phyloP scores from a whole-genome alignment of 768 basidiomycete genomes.

The Lepiota venenata region DNA sequence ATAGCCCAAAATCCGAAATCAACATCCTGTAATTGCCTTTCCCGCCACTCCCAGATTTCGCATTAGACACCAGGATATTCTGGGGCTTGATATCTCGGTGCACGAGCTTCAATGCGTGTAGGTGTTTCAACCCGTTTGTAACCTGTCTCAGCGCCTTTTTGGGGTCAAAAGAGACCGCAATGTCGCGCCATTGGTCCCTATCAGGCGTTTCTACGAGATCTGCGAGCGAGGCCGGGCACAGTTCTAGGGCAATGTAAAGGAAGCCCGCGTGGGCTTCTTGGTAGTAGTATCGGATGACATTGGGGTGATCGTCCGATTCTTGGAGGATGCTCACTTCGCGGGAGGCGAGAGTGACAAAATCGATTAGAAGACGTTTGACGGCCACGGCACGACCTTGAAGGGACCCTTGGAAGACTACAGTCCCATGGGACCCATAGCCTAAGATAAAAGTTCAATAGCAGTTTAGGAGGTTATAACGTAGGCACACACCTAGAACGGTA shows the following conservation, averaged over 20 bases:
- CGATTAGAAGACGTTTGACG: constrained; percentile 93
- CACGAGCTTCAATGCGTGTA: constrained; percentile 94
- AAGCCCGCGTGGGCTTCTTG: constrained; percentile 93
- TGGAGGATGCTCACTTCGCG: constrained; percentile 94
- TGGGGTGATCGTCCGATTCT: constrained; percentile 97
- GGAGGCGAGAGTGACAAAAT: constrained; percentile 91
- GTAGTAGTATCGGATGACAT: constrained; percentile 98
- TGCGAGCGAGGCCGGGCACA: constrained; percentile 87
- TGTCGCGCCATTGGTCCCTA: constrained; percentile 64
- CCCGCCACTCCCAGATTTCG: constrained; percentile 46
- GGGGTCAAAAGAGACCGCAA: constrained; percentile 75
- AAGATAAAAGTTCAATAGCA: constrained; percentile 1
- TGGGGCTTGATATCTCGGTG: constrained; percentile 99
- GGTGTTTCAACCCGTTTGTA: constrained; percentile 81
- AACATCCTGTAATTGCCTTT: constrained; percentile 67
- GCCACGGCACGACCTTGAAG: constrained; percentile 97
- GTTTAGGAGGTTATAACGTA: neutral
- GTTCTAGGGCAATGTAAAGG: constrained; percentile 95
- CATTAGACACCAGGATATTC: constrained; percentile 86
- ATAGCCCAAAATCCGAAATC: constrained; percentile 96
- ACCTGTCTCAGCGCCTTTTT: constrained; percentile 88
- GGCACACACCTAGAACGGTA: constrained; percentile 60
- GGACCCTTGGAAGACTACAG: constrained; percentile 90
- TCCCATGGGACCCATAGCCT: constrained; percentile 97
- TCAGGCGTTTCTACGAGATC: constrained; percentile 83